Conservation (phyloP, 2,329 filamentous ascomycete genomes). For the Cytospora piceae region DNA sequence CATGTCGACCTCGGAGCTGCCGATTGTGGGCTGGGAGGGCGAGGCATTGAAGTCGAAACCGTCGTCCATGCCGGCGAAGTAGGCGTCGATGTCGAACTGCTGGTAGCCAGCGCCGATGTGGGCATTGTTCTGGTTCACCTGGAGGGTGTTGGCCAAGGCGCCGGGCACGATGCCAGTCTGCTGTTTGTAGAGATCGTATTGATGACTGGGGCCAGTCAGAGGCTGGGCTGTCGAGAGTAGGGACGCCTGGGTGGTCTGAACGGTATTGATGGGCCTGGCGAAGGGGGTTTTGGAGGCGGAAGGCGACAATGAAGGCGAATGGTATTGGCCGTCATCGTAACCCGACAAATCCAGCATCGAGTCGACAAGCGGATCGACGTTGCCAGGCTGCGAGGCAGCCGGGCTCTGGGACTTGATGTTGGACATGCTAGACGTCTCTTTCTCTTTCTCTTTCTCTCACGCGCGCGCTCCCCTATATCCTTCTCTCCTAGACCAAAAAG, state of each 20-base stretch:
- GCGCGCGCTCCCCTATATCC: too few species aligned
- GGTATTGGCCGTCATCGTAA: slow-evolving; percentile 63
- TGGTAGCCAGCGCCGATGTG: slow-evolving; percentile 57
- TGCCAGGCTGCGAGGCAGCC: slow-evolving; percentile 41
- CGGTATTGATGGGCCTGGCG: slow-evolving; percentile 51
- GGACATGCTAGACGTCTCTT: slow-evolving; percentile 32
- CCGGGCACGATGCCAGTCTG: slow-evolving; percentile 91
- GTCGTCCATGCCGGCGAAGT: slow-evolving; percentile 61
- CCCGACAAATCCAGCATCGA: slow-evolving; percentile 63
- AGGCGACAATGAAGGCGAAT: slow-evolving; percentile 64
- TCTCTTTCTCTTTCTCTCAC: background rate
- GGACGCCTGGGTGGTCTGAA: slow-evolving; percentile 51
- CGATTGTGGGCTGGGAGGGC: slow-evolving; percentile 63
- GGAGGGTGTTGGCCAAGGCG: slow-evolving; percentile 78
- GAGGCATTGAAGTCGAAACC: slow-evolving; percentile 74
- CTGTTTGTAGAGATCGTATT: slow-evolving; percentile 94
- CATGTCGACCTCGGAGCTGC: slow-evolving; percentile 69
- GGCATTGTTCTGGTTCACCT: slow-evolving; percentile 67
- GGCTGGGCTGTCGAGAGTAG: slow-evolving; percentile 57
- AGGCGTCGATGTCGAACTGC: slow-evolving; percentile 52
- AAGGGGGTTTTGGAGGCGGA: slow-evolving; percentile 57
- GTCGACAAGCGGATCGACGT: slow-evolving; percentile 58
- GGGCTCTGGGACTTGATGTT: slow-evolving; percentile 35
- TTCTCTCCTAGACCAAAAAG: background rate
- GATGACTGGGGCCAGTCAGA: slow-evolving; percentile 83